Conservation (phyloP, 257 asterid genomes). For the Solanum habrochaites region DNA sequence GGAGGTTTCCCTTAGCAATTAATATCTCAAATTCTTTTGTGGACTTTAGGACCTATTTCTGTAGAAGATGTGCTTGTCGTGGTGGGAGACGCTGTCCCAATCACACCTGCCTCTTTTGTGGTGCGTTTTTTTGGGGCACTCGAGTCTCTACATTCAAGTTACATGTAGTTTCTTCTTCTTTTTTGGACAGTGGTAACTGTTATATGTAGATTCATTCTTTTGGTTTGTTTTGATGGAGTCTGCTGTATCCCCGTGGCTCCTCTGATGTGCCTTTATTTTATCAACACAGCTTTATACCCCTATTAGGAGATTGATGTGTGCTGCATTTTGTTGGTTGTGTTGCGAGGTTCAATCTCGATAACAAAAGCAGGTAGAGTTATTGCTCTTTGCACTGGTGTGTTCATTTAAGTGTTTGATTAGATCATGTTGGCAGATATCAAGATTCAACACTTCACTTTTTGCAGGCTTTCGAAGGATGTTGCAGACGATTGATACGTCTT, state of each 20-base stretch:
- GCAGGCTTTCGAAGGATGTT: conserved; percentile 12
- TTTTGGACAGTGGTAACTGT: neutral
- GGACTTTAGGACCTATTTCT: neutral
- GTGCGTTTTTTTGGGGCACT: neutral
- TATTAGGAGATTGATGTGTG: neutral
- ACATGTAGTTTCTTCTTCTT: neutral
- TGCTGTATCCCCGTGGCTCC: neutral
- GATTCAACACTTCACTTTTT: neutral
- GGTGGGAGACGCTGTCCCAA: neutral
- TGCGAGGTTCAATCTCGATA: neutral
- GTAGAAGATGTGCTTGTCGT: neutral
- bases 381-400: neutral
- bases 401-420: neutral
- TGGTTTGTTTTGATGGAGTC: neutral
- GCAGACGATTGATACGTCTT: neutral
- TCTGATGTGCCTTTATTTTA: conserved; percentile 6
- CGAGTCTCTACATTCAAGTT: neutral
- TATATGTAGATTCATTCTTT: neutral
- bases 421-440: neutral
- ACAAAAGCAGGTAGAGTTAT: conserved; percentile 14
- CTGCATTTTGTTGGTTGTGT: neutral
- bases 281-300: conserved; percentile 5
- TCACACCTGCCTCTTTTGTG: conserved; percentile 1
- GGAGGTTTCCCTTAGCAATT: neutral
- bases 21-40: neutral